These are phyloP conservation scores for Rhododendron ferrugineum DNA, from an alignment of 148 eudicot genomes.

Conservation along the genomic window DNA sequence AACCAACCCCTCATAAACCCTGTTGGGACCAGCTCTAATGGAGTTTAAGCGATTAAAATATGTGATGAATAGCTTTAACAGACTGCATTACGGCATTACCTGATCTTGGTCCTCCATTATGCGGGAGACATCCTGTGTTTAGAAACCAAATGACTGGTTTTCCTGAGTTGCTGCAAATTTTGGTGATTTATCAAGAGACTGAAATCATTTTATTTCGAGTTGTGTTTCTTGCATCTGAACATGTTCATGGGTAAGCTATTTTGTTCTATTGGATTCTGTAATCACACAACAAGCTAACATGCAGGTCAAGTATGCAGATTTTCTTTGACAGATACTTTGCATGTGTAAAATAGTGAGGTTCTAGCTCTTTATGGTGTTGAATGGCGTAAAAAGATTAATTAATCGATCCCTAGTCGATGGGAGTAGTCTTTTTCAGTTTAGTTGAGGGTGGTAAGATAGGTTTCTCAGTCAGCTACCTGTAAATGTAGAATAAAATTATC, in stretches of 20 bases:
- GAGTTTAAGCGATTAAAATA: not conserved
- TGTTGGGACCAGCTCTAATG: not conserved
- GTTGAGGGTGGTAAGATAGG: not conserved
- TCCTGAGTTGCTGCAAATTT: not conserved
- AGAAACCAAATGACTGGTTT: not conserved
- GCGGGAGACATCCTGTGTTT: not conserved
- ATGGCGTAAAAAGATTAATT: not conserved
- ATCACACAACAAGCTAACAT: not conserved
- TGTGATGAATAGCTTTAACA: not conserved
- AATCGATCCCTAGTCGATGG: not conserved
- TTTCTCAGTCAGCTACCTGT: not conserved
- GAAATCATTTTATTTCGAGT: not conserved
- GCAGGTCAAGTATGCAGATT: not conserved
- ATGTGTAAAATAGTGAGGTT: not conserved
- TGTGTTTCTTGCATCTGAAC: not conserved
- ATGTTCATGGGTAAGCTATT: not conserved
- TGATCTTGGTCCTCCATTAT: not conserved
- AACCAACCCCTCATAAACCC: not conserved
- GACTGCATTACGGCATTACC: not conserved
- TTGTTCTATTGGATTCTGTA: conserved; percentile 1
- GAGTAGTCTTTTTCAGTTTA: not conserved
- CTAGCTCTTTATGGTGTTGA: not conserved
- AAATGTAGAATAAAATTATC: not conserved
- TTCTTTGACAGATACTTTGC: not conserved
- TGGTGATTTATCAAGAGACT: not conserved